Evolutionary conservation across 108 stramenopile genomes (phyloP), one percentile per base, ranked within the genome.

Genomic region (Cyclotella kingstonii): DNA sequence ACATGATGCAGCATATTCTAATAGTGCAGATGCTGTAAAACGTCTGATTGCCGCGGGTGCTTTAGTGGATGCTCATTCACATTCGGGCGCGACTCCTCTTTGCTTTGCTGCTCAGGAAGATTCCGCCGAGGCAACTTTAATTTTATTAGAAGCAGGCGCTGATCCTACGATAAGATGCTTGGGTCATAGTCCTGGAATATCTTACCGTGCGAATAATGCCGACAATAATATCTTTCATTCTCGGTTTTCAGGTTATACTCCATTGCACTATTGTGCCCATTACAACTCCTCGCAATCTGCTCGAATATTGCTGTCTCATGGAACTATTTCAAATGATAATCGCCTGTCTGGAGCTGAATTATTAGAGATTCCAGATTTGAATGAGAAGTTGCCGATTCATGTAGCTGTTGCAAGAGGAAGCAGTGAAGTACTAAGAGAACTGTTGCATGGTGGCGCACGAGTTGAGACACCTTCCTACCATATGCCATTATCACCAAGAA

Each of bases 101-200:
- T 91, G 87, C 54, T 90, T 91, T 65, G 90, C 90, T 2, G 88
- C 90, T 5, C 90, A 91, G 60, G 90, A 94, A 66, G 90, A 91
- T 71, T 59, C 84, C 34, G 51, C 82, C 7, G 66, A 71, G 22
- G 80, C 86, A 5, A 69, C 83, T 1, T 44, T 40, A n/a, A 22
- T 91, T 9, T 60, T 94, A 14, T 45, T 94, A 25, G 56, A 75
- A 19, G 71, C 82, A 30, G 90, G 90, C 18, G 90, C 93, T 2
- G 85, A 90, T 53, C 76, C 89, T 41, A 61, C 81, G 0, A 68
- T 85, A 8, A 65, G 91, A 49, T 93, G 91, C 61, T 68, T 83
- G 15, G 84, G 81, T 26, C 61, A 74, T 22, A 85, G 81, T 43
- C 68, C 63, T 18, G 61, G 52, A 9, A 35, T 35, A 27, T 51